A percentile compares a stretch with the other conserved stretches of the same genome.
phyloP scores from a whole-genome alignment of 192 early-diverging fungal genomes.

The Linnemannia hyalina region DNA sequence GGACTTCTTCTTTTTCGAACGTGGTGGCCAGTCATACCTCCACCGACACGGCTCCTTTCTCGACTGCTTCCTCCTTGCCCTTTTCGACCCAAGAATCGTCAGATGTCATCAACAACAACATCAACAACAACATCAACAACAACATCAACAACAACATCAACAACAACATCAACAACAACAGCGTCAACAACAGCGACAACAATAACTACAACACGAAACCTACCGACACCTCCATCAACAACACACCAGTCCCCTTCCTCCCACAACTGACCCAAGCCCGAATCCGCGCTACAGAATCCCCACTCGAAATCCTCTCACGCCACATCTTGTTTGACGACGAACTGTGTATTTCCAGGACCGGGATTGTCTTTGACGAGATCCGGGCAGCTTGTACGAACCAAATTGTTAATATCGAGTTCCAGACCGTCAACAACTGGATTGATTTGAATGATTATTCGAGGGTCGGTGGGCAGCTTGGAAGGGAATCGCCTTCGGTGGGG shows the following conservation, averaged over 20 bases:
- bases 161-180: not conserved
- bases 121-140: not conserved
- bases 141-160: not conserved
- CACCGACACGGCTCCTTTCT: too few relatives aligned
- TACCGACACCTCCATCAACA: not conserved
- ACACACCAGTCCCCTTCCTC: not conserved
- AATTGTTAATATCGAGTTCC: constrained; percentile 30
- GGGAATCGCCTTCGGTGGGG: not conserved
- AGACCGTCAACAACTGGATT: constrained; percentile 33
- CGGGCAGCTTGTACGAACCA: constrained; percentile 16
- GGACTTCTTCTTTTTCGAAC: not conserved
- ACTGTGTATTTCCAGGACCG: constrained; percentile 14
- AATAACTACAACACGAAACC: too few relatives aligned
- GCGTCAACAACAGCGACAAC: not conserved
- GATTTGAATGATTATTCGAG: constrained; percentile 26
- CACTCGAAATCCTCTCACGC: constrained; percentile 30
- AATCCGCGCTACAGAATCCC: constrained; percentile 13
- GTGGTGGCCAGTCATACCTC: too few relatives aligned
- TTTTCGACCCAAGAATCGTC: too few relatives aligned
- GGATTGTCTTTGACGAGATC: constrained; percentile 25
- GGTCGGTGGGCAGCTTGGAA: not conserved
- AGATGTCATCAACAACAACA: not conserved
- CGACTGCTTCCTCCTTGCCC: too few relatives aligned
- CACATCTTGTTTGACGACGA: constrained; percentile 40
- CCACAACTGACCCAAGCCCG: not conserved